phyloP scores from a whole-genome alignment of 2,329 filamentous ascomycete genomes.

The Monosporascus sp. region DNA sequence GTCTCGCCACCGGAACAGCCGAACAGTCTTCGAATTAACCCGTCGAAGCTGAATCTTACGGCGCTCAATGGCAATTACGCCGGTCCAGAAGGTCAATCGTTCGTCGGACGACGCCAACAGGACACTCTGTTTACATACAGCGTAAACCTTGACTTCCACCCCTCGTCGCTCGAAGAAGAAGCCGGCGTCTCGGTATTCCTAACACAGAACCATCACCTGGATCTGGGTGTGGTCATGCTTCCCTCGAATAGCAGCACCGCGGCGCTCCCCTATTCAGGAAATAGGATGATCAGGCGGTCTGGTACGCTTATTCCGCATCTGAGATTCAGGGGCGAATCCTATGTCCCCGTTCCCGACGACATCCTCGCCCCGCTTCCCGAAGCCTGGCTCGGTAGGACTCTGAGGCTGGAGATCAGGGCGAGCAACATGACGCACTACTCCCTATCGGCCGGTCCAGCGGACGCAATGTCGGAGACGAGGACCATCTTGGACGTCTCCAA shows the following conservation, averaged over 20 bases:
- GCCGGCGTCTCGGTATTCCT: slow-evolving; percentile 48
- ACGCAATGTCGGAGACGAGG: slow-evolving; percentile 23
- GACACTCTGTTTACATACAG: slow-evolving; percentile 48
- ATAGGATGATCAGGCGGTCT: neutral
- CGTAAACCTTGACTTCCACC: slow-evolving; percentile 39
- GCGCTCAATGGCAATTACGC: slow-evolving; percentile 43
- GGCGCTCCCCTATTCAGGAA: slow-evolving; percentile 8
- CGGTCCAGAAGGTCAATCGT: slow-evolving; percentile 42
- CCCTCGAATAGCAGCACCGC: slow-evolving; percentile 21
- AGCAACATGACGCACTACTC: slow-evolving; percentile 40
- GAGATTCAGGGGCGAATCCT: slow-evolving; percentile 39
- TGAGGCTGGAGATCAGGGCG: slow-evolving; percentile 37
- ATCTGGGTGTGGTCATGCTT: slow-evolving; percentile 36
- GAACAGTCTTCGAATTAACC: slow-evolving; percentile 39
- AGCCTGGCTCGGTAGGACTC: slow-evolving; percentile 27
- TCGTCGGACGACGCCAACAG: slow-evolving; percentile 49
- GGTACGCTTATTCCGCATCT: slow-evolving; percentile 31
- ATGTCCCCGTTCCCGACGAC: slow-evolving; percentile 31
- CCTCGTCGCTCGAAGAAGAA: slow-evolving; percentile 36
- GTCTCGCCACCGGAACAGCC: slow-evolving; percentile 37
- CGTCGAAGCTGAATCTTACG: slow-evolving; percentile 48
- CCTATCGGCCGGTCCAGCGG: slow-evolving; percentile 31
- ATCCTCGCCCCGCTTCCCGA: slow-evolving; percentile 32
- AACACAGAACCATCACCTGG: slow-evolving; percentile 47
- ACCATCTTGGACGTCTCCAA: slow-evolving; percentile 29